Percentiles rank a stretch among this genome's conserved stretches.
These are phyloP conservation scores for Lolium rigidum DNA, from an alignment of 176 grass and related monocot species.

Conservation along the genomic window DNA sequence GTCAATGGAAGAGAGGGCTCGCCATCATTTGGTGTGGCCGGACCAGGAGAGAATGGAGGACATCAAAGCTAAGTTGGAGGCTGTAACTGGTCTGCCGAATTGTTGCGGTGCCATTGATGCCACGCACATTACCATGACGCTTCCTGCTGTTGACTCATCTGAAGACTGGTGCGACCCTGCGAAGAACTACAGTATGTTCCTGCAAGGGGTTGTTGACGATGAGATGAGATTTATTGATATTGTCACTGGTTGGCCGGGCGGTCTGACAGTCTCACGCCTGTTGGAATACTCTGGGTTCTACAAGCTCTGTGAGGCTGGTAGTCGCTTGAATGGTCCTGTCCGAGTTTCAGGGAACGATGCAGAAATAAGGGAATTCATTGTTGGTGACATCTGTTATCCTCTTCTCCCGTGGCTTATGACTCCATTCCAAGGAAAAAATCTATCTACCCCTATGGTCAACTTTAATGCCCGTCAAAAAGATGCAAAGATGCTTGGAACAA, in stretches of 20 bases:
- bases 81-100: slow-evolving; percentile 67
- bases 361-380: slow-evolving; percentile 88
- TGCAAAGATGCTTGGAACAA: slow-evolving; percentile 64
- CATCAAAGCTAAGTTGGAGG: slow-evolving; percentile 72
- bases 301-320: slow-evolving; percentile 75
- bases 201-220: slow-evolving; percentile 88
- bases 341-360: slow-evolving; percentile 53
- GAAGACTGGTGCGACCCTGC: slow-evolving; percentile 89
- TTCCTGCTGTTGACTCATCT: slow-evolving; percentile 89
- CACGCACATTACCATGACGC: slow-evolving; percentile 93
- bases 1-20: slow-evolving; percentile 90
- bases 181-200: slow-evolving; percentile 95
- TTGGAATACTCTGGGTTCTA: slow-evolving; percentile 77
- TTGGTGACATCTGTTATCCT: slow-evolving; percentile 71
- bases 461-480: slow-evolving; percentile 67
- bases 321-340: slow-evolving; percentile 63
- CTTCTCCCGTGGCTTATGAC: slow-evolving; percentile 86
- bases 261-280: slow-evolving; percentile 77
- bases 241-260: slow-evolving; percentile 85
- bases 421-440: slow-evolving; percentile 74
- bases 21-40: slow-evolving; percentile 84
- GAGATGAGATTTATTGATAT: slow-evolving; percentile 98
- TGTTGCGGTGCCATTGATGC: slow-evolving; percentile 88
- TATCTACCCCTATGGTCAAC: slow-evolving; percentile 45
- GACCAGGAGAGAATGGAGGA: slow-evolving; percentile 57